These are phyloP conservation scores for Clitoria ternatea DNA, from an alignment of 306 rosid genomes.

Conservation along the genomic window DNA sequence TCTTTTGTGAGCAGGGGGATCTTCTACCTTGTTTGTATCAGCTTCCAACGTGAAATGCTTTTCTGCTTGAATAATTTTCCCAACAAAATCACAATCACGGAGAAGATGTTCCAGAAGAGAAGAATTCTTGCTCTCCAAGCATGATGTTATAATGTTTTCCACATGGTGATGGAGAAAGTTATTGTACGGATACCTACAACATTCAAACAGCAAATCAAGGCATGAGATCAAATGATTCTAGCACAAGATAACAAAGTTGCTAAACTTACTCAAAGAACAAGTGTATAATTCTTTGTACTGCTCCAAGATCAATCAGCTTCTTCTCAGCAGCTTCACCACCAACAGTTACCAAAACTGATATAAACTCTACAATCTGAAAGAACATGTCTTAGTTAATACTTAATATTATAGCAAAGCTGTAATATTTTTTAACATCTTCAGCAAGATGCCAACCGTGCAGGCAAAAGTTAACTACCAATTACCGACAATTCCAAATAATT, in stretches of 20 bases:
- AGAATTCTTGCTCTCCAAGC: constrained; percentile 88
- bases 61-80: constrained; percentile 74
- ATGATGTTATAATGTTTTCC: constrained; percentile 71
- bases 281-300: constrained; percentile 69
- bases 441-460: too few relatives aligned
- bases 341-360: constrained; percentile 78
- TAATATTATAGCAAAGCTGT: constrained; percentile 1
- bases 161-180: constrained; percentile 93
- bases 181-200: constrained; percentile 84
- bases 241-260: constrained; percentile 15
- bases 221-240: constrained; percentile 16
- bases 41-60: constrained; percentile 55
- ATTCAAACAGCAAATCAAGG: constrained; percentile 33
- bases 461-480: background rate
- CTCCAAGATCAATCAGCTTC: constrained; percentile 81
- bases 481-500: background rate
- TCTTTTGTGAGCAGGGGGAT: background rate
- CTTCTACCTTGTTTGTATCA: constrained; percentile 56
- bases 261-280: constrained; percentile 85
- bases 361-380: constrained; percentile 86
- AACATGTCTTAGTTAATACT: constrained; percentile 14
- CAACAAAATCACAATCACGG: constrained; percentile 70
- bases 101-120: constrained; percentile 73
- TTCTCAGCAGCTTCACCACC: constrained; percentile 90
- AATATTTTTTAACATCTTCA: background rate